A percentile compares a stretch with the other conserved stretches of the same genome.
Evolutionary conservation across 257 asterid genomes (phyloP).

Genomic region (Nicotiana paniculata): DNA sequence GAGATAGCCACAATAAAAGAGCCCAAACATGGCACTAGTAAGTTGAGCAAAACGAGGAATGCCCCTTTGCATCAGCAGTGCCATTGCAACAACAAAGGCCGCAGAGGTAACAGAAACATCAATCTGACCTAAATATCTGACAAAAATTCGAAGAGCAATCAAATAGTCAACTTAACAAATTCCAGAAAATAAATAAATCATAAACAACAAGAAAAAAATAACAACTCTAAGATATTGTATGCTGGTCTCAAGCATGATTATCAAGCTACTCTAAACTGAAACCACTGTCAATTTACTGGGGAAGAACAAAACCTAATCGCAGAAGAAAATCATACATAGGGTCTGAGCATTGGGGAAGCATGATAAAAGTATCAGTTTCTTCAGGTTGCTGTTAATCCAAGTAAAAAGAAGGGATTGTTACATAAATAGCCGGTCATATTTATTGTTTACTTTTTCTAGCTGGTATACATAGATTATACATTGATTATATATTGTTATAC

Average conservation of each 20-base stretch:
- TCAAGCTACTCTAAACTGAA: neutral
- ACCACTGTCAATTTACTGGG: neutral
- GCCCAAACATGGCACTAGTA: conserved; percentile 92
- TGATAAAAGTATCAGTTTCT: neutral
- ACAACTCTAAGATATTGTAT: neutral
- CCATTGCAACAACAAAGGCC: conserved; percentile 76
- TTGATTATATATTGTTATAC: no score
- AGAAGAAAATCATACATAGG: neutral
- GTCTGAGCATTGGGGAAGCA: neutral
- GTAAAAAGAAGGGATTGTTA: neutral
- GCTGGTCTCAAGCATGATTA: neutral
- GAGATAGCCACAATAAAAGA: conserved; percentile 93
- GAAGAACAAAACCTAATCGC: neutral
- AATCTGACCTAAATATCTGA: conserved; percentile 81
- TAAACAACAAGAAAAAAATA: neutral
- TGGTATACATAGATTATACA: no score
- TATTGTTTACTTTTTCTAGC: no score
- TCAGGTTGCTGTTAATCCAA: no score
- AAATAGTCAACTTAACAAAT: conserved; percentile 4
- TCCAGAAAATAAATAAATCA: neutral
- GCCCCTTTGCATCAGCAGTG: conserved; percentile 74
- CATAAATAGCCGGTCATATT: no score
- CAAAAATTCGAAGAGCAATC: conserved; percentile 10
- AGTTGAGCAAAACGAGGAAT: conserved; percentile 95
- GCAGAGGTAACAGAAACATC: conserved; percentile 91